These are phyloP conservation scores for Tillandsia fasciculata DNA, from an alignment of 176 grass and related monocot genomes.

Conservation along the genomic window DNA sequence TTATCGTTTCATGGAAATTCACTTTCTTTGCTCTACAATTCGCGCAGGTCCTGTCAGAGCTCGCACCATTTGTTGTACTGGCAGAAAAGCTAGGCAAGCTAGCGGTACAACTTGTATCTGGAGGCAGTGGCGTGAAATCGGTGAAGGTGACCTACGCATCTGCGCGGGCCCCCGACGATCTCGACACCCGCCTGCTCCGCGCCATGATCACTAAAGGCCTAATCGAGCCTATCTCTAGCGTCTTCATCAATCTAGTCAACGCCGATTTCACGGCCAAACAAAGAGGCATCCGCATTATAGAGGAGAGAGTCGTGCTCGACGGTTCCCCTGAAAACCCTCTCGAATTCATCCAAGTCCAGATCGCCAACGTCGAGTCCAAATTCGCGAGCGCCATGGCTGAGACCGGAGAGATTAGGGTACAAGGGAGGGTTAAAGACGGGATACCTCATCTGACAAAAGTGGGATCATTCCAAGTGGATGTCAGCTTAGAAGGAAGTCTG, in stretches of 20 bases:
- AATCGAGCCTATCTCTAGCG: conserved; percentile 72
- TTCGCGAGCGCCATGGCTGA: conserved; percentile 60
- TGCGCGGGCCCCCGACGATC: conserved; percentile 60
- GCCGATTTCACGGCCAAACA: conserved; percentile 81
- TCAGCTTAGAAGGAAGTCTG: conserved; percentile 76
- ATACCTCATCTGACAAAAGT: conserved; percentile 73
- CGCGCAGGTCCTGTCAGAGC: conserved; percentile 66
- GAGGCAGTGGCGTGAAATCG: conserved; percentile 76
- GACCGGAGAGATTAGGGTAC: conserved; percentile 46
- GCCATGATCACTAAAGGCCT: conserved; percentile 94
- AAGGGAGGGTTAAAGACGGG: conserved; percentile 63
- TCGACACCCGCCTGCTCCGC: conserved; percentile 76
- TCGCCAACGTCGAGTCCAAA: conserved; percentile 62
- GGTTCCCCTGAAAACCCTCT: conserved; percentile 60
- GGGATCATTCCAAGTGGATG: conserved; percentile 67
- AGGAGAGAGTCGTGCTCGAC: conserved; percentile 65
- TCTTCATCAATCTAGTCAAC: conserved; percentile 80
- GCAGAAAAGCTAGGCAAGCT: conserved; percentile 78
- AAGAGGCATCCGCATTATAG: conserved; percentile 58
- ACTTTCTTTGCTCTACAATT: background rate
- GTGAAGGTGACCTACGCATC: conserved; percentile 83
- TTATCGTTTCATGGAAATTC: background rate
- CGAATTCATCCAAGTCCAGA: conserved; percentile 68
- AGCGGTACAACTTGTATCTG: conserved; percentile 76
- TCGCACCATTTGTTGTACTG: conserved; percentile 71